These are phyloP conservation scores for Talaromyces wortmannii DNA, from an alignment of 495 filamentous ascomycete genomes.

Conservation along the genomic window DNA sequence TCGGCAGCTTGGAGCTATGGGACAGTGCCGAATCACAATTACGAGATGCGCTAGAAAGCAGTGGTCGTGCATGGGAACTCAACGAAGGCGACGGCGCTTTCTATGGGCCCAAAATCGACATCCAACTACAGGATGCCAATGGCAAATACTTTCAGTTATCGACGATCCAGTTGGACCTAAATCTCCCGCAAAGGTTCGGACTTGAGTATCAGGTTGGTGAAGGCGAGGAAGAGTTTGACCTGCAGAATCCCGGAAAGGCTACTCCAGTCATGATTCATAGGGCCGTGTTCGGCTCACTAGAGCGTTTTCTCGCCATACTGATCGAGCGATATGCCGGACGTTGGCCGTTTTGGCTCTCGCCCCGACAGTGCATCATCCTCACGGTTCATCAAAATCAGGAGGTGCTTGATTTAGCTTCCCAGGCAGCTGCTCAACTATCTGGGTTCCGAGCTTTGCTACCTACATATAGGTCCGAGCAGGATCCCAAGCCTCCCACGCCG, in stretches of 20 bases:
- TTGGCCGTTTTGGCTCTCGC: slow-evolving; percentile 91
- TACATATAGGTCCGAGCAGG: slow-evolving; percentile 4
- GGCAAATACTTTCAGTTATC: slow-evolving; percentile 90
- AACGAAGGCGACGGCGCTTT: slow-evolving; percentile 87
- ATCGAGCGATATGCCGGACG: slow-evolving; percentile 78
- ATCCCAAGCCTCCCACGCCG: slow-evolving; percentile 14
- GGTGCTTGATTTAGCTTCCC: slow-evolving; percentile 50
- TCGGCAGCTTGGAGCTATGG: slow-evolving; percentile 78
- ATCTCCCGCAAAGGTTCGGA: slow-evolving; percentile 77
- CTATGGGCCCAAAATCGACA: slow-evolving; percentile 93
- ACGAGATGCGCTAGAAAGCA: slow-evolving; percentile 58
- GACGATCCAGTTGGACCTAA: slow-evolving; percentile 91
- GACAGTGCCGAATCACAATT: slow-evolving; percentile 70
- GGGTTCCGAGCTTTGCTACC: slow-evolving; percentile 23
- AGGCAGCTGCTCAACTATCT: slow-evolving; percentile 29
- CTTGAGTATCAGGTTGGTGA: slow-evolving; percentile 58
- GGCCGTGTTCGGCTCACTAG: slow-evolving; percentile 79
- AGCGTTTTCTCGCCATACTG: slow-evolving; percentile 79
- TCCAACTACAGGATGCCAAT: slow-evolving; percentile 73
- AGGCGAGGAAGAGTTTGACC: slow-evolving; percentile 58
- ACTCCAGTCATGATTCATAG: slow-evolving; percentile 83
- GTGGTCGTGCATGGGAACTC: slow-evolving; percentile 58
- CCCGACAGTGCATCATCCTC: slow-evolving; percentile 70
- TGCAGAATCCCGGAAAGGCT: slow-evolving; percentile 57
- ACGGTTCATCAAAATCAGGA: slow-evolving; percentile 62